These are phyloP conservation scores for Cladophialophora carrionii DNA, from an alignment of 2,329 filamentous ascomycete species.

Conservation along the genomic window DNA sequence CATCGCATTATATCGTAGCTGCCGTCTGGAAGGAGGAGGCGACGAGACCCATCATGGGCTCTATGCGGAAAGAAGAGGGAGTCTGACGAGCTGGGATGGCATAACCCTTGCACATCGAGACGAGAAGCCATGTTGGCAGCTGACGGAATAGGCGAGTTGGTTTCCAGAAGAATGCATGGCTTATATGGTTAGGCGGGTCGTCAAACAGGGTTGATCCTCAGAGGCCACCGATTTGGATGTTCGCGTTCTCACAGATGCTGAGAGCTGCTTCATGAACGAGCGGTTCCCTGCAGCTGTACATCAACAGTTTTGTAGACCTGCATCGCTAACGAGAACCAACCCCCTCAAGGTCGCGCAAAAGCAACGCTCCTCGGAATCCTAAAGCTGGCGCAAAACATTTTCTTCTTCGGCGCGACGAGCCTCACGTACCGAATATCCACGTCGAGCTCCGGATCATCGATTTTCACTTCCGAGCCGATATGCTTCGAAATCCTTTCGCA, in stretches of 20 bases:
- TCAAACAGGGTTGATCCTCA: too few species aligned
- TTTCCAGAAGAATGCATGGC: not conserved
- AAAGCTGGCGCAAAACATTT: slow-evolving; percentile 96
- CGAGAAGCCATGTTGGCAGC: not conserved
- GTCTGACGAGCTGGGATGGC: not conserved
- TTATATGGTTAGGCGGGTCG: not conserved
- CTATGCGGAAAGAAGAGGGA: not conserved
- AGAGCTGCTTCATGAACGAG: too few species aligned
- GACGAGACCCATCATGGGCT: not conserved
- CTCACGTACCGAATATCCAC: slow-evolving; percentile 68
- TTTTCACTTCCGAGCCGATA: slow-evolving; percentile 62
- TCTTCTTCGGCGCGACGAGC: slow-evolving; percentile 88
- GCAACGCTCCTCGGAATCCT: slow-evolving; percentile 80
- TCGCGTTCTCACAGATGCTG: not conserved
- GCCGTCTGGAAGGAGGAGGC: not conserved
- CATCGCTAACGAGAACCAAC: too few species aligned
- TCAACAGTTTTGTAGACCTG: not conserved
- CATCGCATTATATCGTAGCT: not conserved
- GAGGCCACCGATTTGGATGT: not conserved
- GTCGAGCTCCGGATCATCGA: slow-evolving; percentile 59
- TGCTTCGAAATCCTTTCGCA: slow-evolving; percentile 67
- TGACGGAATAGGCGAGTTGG: not conserved
- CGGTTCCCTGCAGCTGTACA: not conserved
- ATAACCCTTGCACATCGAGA: not conserved
- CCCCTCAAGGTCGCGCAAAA: slow-evolving; percentile 52